Percentiles rank a stretch among this genome's conserved stretches.
Conservation (phyloP, 345 rosid genomes). For the Salix udensis region DNA sequence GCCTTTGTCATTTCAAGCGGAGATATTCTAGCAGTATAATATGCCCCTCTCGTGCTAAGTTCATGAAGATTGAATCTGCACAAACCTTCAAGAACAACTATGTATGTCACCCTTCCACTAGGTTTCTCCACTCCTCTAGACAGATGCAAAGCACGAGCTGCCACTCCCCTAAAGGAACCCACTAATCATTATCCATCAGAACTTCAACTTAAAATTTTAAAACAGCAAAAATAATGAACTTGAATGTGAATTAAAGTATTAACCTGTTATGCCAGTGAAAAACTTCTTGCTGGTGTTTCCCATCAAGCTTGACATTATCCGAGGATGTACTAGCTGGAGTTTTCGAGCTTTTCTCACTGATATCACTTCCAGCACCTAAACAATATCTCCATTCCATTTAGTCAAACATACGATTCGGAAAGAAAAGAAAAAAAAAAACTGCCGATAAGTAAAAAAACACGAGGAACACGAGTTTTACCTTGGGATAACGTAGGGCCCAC, state of each 20-base stretch:
- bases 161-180: conserved; percentile 68
- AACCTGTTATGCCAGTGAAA: conserved; percentile 92
- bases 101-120: conserved; percentile 96
- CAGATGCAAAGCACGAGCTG: conserved; percentile 95
- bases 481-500: conserved; percentile 46
- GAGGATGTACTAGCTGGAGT: conserved; percentile 58
- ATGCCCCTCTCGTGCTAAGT: conserved; percentile 83
- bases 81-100: conserved; percentile 95
- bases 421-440: background rate
- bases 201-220: background rate
- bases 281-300: conserved; percentile 72
- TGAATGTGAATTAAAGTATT: background rate
- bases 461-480: conserved; percentile 27
- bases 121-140: conserved; percentile 99
- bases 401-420: background rate
- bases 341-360: conserved; percentile 57
- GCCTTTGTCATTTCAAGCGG: conserved; percentile 85
- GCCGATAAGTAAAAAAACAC: background rate
- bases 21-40: conserved; percentile 81
- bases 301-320: conserved; percentile 67
- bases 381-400: background rate
- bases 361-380: conserved; percentile 64
- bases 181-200: background rate
- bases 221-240: background rate
- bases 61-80: conserved; percentile 94